Evolutionary conservation across 2,329 filamentous ascomycete species (phyloP), one percentile per base, ranked within the genome.

Genomic region (Ascochyta pisi): DNA sequence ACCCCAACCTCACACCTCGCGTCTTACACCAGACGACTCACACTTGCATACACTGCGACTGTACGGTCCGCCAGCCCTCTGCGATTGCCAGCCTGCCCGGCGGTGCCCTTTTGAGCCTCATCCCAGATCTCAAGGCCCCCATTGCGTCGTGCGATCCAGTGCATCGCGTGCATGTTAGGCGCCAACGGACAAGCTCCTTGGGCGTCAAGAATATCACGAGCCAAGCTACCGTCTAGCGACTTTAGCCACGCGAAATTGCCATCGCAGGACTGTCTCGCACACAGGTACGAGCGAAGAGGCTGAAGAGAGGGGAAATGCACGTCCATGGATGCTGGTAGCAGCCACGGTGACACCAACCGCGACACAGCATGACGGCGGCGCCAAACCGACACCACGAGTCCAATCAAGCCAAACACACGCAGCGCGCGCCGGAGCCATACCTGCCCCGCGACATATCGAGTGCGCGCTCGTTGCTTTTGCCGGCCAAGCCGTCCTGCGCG

Each of bases 281-380:
- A 26, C 43, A 40, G 24, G 31, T 31, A 48, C 26, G 9, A 37
- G 27, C 19, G 26, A 24, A 39, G 44, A 51, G 47, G 53, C 47
- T 50, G 46, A 39, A 41, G 41, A 46, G 42, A 54, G 50, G 50
- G 55, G 44, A 51, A 50, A 64, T 62, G 54, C 50, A 54, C 54
- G 41, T 53, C 44, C 33, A 73, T 69, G 68, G 65, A 70, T 58
- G 60, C 57, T 52, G 57, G 41, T 40, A 38, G 55, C 64, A 69
- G 68, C 68, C 70, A 64, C 61, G 23, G 66, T 71, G 61, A 67
- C 65, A 69, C 67, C 64, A 52, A 63, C 53, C 38, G 44, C 61
- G 59, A 66, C 67, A 70, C 69, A 67, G 68, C 70, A 74, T 72
- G 71, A 65, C 57, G 61, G 52, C 62, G 64, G 69, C 66, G 65